Percentiles rank a stretch among this genome's conserved stretches.
These are phyloP conservation scores for Hypsizygus ulmarius DNA, from an alignment of 1,284 basidiomycete species.

Conservation along the genomic window DNA sequence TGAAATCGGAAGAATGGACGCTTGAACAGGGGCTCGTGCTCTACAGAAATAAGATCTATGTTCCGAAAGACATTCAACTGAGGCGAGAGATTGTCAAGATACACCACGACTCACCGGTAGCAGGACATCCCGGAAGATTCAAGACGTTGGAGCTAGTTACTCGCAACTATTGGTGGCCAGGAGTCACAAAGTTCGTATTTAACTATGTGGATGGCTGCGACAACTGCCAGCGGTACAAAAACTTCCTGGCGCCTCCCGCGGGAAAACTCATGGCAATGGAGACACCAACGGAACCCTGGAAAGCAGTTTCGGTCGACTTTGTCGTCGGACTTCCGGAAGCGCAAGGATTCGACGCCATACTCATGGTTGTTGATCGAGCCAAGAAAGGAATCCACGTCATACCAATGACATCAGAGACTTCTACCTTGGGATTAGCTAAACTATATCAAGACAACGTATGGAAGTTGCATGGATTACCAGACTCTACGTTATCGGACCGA, in stretches of 20 bases:
- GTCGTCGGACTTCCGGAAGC: constrained; percentile 28
- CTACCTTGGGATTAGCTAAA: constrained; percentile 14
- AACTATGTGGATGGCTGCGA: constrained; percentile 39
- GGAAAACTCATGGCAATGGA: constrained; percentile 27
- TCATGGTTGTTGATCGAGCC: constrained; percentile 25
- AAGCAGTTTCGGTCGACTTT: constrained; percentile 28
- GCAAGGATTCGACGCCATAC: constrained; percentile 27
- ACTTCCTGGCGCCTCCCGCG: constrained; percentile 14
- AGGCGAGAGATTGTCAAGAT: constrained; percentile 19
- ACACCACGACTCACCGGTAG: constrained; percentile 28
- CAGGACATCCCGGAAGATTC: constrained; percentile 40
- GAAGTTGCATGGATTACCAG: constrained; percentile 12
- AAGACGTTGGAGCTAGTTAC: constrained; percentile 37
- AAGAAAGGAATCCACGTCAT: constrained; percentile 21
- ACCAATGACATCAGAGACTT: constrained; percentile 17
- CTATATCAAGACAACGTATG: constrained; percentile 20
- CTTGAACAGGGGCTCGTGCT: constrained; percentile 19
- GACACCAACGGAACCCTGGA: constrained; percentile 27
- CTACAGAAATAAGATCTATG: constrained; percentile 26
- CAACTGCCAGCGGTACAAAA: constrained; percentile 37
- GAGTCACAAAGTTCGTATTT: constrained; percentile 25
- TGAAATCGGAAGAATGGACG: constrained; percentile 21
- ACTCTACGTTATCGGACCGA: constrained; percentile 27
- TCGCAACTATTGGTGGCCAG: constrained; percentile 44
- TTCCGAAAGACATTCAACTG: not conserved